Conservation (phyloP, 116 monocot species). For the Posidonia oceanica region DNA sequence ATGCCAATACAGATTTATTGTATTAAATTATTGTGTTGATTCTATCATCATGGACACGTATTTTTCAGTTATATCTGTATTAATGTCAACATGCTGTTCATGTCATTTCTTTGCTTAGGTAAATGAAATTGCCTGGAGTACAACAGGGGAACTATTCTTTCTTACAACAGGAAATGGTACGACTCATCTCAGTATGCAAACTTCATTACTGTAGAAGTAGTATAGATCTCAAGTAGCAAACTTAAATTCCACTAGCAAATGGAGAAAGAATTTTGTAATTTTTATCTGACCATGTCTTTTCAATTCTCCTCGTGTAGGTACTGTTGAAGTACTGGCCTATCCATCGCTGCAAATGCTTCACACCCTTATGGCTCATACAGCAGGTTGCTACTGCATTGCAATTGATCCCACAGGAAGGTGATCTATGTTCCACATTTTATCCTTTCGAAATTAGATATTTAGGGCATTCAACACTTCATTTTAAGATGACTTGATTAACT, state of each 20-base stretch:
- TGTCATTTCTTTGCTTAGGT: slow-evolving; percentile 28
- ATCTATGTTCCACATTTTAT: background rate
- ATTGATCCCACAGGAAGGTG: slow-evolving; percentile 88
- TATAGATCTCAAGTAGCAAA: background rate
- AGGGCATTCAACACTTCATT: background rate
- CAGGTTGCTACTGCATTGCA: slow-evolving; percentile 97
- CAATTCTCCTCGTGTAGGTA: slow-evolving; percentile 26
- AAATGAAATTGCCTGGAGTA: slow-evolving; percentile 99
- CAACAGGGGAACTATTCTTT: slow-evolving; percentile 88
- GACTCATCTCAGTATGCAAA: background rate
- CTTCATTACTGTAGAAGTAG: background rate
- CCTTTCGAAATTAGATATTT: background rate
- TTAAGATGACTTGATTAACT: background rate
- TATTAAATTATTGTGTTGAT: background rate
- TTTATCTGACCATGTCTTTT: background rate
- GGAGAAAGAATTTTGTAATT: background rate
- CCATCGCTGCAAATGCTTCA: slow-evolving; percentile 70
- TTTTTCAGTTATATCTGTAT: background rate
- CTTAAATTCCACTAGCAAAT: background rate
- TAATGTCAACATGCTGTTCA: background rate
- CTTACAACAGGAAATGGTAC: slow-evolving; percentile 94
- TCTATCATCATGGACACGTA: background rate
- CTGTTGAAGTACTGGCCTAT: slow-evolving; percentile 81
- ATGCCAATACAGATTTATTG: background rate
- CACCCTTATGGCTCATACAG: slow-evolving; percentile 86